Evolutionary conservation across 73 alveolate genomes (phyloP), one percentile per base, ranked within the genome.

Genomic region (Breviolum minutum): DNA sequence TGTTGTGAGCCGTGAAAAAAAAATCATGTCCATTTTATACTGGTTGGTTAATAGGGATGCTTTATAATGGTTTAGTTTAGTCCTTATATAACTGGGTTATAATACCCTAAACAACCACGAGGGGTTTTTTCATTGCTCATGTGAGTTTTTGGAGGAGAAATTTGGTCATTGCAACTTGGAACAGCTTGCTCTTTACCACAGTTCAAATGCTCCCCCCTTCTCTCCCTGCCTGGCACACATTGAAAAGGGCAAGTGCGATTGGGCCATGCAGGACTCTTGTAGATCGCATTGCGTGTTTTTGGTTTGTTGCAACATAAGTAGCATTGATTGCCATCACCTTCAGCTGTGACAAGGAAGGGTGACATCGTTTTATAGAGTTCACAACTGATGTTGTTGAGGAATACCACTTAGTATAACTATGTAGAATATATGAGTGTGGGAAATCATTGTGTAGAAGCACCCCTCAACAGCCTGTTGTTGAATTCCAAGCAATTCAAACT

Each of bases 211-310:
- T 14, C 24, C 77, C 24, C 77, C 77, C n/a, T 22, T 17, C 77
- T 68, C 77, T 14, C 24, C 77, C 77, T 22, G 92, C 92, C 92
- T 83, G 9, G 73, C 8, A 26, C 92, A 83, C 92, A 83, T 8
- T 83, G 30, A 24, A 62, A 86, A 17, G 94, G 94, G 27, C 94
- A 86, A 30, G 81, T 48, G 79, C 64, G 29, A 27, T 86, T 86
- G 81, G 77, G 94, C 94, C 94, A 86, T 20, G 94, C 63, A n/a
- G 30, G 13, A 8, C 63, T 27, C 16, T 19, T n/a, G 79, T 86
- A 86, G 62, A 86, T 12, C 26, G 92, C 92, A 26, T 61, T 83
- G 71, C 76, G 76, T 27, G 69, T 80, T 22, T 83, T 22, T 22
- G 92, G 92, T 26, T 83, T 83, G 92, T 83, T 83, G 92, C 2